phyloP scores from a whole-genome alignment of 352 stramenopile species.

The Globisporangium sylvaticum region DNA sequence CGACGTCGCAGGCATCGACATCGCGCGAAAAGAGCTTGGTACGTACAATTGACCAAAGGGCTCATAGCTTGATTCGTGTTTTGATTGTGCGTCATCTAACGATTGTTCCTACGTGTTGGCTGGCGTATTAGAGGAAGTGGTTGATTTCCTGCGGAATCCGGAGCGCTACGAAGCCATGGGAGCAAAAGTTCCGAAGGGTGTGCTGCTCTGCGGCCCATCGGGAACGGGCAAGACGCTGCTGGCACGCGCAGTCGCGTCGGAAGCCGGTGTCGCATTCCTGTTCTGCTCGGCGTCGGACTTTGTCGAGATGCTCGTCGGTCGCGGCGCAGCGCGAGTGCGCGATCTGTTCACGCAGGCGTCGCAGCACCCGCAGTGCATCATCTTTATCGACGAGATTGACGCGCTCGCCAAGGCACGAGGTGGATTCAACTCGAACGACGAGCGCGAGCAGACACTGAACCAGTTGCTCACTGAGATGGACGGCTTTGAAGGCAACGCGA shows the following conservation, averaged over 20 bases:
- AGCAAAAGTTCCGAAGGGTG: constrained; percentile 90
- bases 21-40: constrained; percentile 90
- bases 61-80: not conserved
- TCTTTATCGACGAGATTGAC: constrained; percentile 98
- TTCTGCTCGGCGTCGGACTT: constrained; percentile 96
- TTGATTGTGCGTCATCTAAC: not conserved
- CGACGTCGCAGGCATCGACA: constrained; percentile 92
- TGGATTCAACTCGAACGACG: constrained; percentile 91
- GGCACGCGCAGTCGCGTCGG: constrained; percentile 88
- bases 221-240: constrained; percentile 95
- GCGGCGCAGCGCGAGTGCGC: constrained; percentile 91
- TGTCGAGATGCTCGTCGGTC: constrained; percentile 96
- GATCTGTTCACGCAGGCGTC: constrained; percentile 93
- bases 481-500: constrained; percentile 89
- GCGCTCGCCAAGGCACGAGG: constrained; percentile 87
- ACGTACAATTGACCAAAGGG: not conserved
- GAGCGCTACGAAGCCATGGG: constrained; percentile 91
- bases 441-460: constrained; percentile 95
- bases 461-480: constrained; percentile 90
- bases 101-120: constrained; percentile 1
- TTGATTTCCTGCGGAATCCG: constrained; percentile 93
- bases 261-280: constrained; percentile 93
- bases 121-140: constrained; percentile 74
- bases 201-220: constrained; percentile 92
- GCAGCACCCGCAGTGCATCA: constrained; percentile 94